Evolutionary conservation across 2,329 filamentous ascomycete species (phyloP), one percentile per base, ranked within the genome.

Genomic region (Colletotrichum sp.): DNA sequence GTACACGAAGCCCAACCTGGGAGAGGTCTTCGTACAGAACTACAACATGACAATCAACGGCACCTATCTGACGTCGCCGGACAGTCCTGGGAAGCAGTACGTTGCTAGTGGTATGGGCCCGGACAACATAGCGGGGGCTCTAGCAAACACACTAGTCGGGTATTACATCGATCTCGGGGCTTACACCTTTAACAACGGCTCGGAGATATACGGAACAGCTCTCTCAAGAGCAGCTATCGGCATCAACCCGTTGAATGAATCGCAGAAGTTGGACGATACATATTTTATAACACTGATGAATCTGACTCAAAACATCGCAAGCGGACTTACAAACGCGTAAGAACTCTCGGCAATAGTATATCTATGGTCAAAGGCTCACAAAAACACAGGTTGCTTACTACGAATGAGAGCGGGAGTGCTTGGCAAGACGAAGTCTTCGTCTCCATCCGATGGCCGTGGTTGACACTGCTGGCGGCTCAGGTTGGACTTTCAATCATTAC

Each of bases 401-500:
- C 34, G 2, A 71, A 75, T 18, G 32, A 71, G 13, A 72, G 39
- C 21, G 69, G 72, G 4, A 62, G 36, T 21, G 69, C 72, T 10
- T 72, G 69, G 72, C 72, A 57, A n/a, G 62, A 64, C 16, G 72
- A 75, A n/a, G 24, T 28, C 6, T 75, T 55, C 18, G 72, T 75
- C 4, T 62, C 52, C 4, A 68, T 75, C 9, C 69, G 72, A 4
- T 75, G 72, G 72, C 55, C 69, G 30, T 72, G 72, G 72, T 18
- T 75, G 36, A 68, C 72, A 6, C 21, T 75, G 21, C 55, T 75
- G 13, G 69, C 55, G 24, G 64, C 62, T 5, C 72, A 75, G 28
- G 62, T 75, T 12, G 68, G 62, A 4, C 69, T 75, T 21, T 72
- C 72, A 9, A 68, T 71, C 6, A 15, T 72, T 36, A 72, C 69